Evolutionary conservation across 495 filamentous ascomycete genomes (phyloP).

Genomic region (Mytilinidion resinicola): DNA sequence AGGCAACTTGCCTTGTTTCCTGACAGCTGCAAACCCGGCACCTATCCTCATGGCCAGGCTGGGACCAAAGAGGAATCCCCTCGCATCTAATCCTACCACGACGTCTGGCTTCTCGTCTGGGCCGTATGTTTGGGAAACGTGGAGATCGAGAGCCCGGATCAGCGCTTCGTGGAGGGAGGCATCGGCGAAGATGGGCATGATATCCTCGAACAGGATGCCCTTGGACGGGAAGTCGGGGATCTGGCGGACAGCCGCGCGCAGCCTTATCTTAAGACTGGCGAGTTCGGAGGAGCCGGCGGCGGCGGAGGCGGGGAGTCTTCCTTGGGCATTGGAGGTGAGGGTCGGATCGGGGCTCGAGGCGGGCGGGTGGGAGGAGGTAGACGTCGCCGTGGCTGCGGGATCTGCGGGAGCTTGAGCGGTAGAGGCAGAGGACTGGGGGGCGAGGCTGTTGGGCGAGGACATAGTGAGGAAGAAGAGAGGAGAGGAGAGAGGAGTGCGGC

Average conservation of each 20-base stretch:
- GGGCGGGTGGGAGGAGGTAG: conserved; percentile 33
- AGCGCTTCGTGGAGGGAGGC: conserved; percentile 68
- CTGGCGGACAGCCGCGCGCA: conserved; percentile 57
- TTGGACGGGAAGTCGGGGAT: conserved; percentile 92
- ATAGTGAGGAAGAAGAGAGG: conserved; percentile 23
- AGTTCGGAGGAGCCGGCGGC: conserved; percentile 37
- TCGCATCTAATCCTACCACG: conserved; percentile 85
- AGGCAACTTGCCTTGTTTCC: conserved; percentile 95
- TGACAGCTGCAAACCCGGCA: conserved; percentile 86
- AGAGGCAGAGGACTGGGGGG: conserved; percentile 9
- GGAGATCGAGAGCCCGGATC: conserved; percentile 79
- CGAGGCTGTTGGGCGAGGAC: conserved; percentile 25
- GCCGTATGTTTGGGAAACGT: conserved; percentile 52
- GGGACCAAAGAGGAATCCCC: conserved; percentile 94
- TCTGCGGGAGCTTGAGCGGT: conserved; percentile 14
- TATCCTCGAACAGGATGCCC: conserved; percentile 97
- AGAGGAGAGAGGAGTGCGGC: neutral
- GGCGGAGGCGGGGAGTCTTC: conserved; percentile 40
- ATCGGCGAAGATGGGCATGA: conserved; percentile 90
- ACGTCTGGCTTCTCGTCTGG: conserved; percentile 67
- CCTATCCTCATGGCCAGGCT: conserved; percentile 77
- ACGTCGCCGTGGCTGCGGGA: conserved; percentile 11
- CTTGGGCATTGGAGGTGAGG: conserved; percentile 28
- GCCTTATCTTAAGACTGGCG: conserved; percentile 79
- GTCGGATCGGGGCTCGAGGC: conserved; percentile 35